Conservation (phyloP, 371 early-diverging fungal genomes). For the Rhizomucor miehei region DNA sequence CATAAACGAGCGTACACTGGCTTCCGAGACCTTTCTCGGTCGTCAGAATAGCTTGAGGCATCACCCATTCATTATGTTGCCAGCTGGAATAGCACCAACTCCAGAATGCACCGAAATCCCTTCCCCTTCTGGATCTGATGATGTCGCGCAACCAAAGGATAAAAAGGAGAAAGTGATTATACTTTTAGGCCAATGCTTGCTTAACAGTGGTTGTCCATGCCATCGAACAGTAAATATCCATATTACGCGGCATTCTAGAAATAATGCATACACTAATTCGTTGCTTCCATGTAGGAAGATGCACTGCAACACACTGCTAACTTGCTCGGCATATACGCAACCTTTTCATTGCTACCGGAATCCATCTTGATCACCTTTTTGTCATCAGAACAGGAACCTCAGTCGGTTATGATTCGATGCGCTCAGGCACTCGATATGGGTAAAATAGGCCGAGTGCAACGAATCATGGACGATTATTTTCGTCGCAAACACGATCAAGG, state of each 20-base stretch:
- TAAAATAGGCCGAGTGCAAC: conserved; percentile 33
- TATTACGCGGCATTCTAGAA: background rate
- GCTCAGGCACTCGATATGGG: conserved; percentile 37
- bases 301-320: conserved; percentile 28
- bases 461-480: conserved; percentile 30
- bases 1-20: too few species aligned
- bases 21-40: too few species aligned
- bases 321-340: conserved; percentile 23
- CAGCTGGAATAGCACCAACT: too few species aligned
- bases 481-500: conserved; percentile 15
- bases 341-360: conserved; percentile 43
- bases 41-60: too few species aligned
- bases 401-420: conserved; percentile 42
- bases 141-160: background rate
- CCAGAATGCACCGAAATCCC: too few species aligned
- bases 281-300: conserved; percentile 26
- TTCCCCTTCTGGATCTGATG: too few species aligned
- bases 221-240: conserved; percentile 33
- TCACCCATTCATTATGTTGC: too few species aligned
- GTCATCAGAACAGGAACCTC: conserved; percentile 6
- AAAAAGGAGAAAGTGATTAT: conserved; percentile 7
- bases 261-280: background rate
- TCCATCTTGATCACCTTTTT: conserved; percentile 28
- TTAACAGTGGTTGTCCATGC: conserved; percentile 43
- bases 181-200: conserved; percentile 28